These are phyloP conservation scores for Colletotrichum shisoi DNA, from an alignment of 2,329 filamentous ascomycete genomes.

Conservation along the genomic window DNA sequence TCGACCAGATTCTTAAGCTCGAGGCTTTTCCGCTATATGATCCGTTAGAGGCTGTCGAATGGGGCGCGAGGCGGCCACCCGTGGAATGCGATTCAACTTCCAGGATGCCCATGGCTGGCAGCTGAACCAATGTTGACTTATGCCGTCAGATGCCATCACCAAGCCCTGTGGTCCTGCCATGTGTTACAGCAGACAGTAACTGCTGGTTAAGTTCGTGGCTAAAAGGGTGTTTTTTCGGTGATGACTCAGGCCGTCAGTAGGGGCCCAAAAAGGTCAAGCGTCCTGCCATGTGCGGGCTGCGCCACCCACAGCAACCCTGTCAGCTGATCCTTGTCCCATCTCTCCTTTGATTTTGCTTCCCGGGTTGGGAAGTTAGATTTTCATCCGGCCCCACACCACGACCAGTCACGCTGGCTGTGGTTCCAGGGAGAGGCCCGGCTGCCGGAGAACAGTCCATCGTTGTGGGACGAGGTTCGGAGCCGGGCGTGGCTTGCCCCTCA, in stretches of 20 bases:
- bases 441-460: constrained; percentile 35
- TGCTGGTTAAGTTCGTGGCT: too few species aligned
- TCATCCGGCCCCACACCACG: constrained; percentile 26
- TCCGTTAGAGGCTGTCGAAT: constrained; percentile 14
- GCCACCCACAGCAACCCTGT: constrained; percentile 33
- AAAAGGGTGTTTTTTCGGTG: too few species aligned
- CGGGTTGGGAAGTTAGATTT: constrained; percentile 31
- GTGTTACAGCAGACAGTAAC: too few species aligned
- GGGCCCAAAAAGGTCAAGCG: too few species aligned
- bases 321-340: constrained; percentile 25
- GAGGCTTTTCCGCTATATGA: constrained; percentile 9
- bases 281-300: too few species aligned
- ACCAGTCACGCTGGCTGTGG: constrained; percentile 33
- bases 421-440: constrained; percentile 34
- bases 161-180: constrained; percentile 22
- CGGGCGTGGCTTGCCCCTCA: constrained; percentile 20
- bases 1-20: constrained; percentile 2
- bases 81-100: constrained; percentile 27
- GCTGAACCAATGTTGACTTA: constrained; percentile 29
- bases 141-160: constrained; percentile 23
- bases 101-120: constrained; percentile 21
- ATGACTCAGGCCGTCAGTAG: too few species aligned
- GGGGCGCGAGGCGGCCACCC: constrained; percentile 7
- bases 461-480: constrained; percentile 30
- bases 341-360: constrained; percentile 31